Percentiles rank a stretch among this genome's conserved stretches.
Conservation (phyloP, 2,329 filamentous ascomycete species). For the Paecilomyces variotii region DNA sequence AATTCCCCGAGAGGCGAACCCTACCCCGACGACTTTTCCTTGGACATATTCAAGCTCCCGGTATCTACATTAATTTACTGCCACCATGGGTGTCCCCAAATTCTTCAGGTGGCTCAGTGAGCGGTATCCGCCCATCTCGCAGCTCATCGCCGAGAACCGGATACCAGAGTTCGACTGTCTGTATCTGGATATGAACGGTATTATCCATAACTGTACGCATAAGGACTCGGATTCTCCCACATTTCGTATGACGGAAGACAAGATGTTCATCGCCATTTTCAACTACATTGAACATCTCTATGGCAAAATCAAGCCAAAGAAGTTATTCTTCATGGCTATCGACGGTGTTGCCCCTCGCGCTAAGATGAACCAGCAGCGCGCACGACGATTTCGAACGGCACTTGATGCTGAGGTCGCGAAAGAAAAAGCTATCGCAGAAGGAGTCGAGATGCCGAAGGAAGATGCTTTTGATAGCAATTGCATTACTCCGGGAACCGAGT, state of each 20-base stretch:
- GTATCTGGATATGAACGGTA: conserved; percentile 89
- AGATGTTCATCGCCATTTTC: conserved; percentile 99
- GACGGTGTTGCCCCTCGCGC: conserved; percentile 95
- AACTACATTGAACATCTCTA: conserved; percentile 99
- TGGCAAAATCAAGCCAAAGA: conserved; percentile 96
- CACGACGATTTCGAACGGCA: conserved; percentile 88
- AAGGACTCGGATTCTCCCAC: conserved; percentile 88
- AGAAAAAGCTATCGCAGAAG: conserved; percentile 85
- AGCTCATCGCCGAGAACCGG: conserved; percentile 95
- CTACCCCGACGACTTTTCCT: conserved; percentile 7
- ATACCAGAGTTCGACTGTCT: conserved; percentile 98
- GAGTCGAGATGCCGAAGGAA: conserved; percentile 88
- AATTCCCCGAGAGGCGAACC: conserved; percentile 5
- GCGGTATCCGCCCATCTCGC: conserved; percentile 95
- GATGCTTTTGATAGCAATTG: conserved; percentile 98
- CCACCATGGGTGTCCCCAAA: conserved; percentile 64
- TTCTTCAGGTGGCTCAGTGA: conserved; percentile 99
- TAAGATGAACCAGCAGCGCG: conserved; percentile 99
- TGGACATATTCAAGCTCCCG: conserved; percentile 4
- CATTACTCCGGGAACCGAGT: conserved; percentile 91
- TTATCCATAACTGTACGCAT: conserved; percentile 99
- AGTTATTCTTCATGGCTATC: conserved; percentile 99
- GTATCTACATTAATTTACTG: conserved; percentile 12
- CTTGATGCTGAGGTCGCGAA: conserved; percentile 81
- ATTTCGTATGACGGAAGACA: conserved; percentile 89